Evolutionary conservation across 2,329 filamentous ascomycete genomes (phyloP).

Genomic region (Exophiala sideris): DNA sequence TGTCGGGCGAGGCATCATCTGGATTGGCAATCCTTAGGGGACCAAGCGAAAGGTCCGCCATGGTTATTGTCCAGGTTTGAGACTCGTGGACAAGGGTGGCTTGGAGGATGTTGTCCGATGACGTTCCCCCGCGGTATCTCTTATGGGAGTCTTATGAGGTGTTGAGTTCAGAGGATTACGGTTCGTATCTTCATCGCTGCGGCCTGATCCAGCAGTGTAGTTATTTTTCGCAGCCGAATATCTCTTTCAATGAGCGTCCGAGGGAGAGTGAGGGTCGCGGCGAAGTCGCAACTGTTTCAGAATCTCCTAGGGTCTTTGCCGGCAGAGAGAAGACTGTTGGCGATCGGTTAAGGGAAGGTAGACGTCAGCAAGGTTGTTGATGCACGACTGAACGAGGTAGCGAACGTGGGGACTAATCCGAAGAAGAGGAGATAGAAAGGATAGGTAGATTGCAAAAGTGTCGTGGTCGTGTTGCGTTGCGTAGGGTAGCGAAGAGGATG

Average conservation of each 20-base stretch:
- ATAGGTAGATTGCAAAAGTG: neutral
- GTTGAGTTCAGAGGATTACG: constrained; percentile 8
- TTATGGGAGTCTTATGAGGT: constrained; percentile 5
- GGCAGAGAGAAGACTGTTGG: neutral
- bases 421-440: neutral
- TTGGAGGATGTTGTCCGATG: constrained; percentile 16
- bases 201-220: constrained; percentile 7
- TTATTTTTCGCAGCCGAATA: neutral
- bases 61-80: constrained; percentile 15
- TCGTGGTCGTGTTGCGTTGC: too few species aligned
- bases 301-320: neutral
- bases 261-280: constrained; percentile 2
- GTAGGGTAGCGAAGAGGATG: too few species aligned
- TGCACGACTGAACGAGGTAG: neutral
- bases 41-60: constrained; percentile 68
- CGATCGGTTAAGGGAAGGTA: neutral
- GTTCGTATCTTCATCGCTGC: constrained; percentile 18
- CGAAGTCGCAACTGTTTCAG: constrained; percentile 12
- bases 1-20: constrained; percentile 61
- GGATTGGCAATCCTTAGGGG: constrained; percentile 96
- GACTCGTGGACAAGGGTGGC: constrained; percentile 22
- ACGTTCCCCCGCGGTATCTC: constrained; percentile 9
- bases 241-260: neutral
- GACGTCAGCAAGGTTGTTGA: neutral
- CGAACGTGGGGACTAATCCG: constrained; percentile 4